These are phyloP conservation scores for Plasmodium ovale DNA, from an alignment of 169 alveolate genomes.

Conservation along the genomic window DNA sequence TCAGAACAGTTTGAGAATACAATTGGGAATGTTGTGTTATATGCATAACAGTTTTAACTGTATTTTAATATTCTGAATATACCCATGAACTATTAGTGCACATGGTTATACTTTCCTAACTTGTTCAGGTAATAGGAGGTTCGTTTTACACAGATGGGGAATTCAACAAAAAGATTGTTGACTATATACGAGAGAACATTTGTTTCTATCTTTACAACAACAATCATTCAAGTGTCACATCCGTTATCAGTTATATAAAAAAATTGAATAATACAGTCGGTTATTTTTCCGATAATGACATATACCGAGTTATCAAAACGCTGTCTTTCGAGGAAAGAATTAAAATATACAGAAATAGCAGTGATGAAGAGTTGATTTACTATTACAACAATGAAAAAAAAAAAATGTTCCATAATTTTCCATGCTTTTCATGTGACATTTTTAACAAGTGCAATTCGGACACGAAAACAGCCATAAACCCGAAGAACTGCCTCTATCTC, in stretches of 20 bases:
- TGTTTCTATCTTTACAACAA: slow-evolving; percentile 73
- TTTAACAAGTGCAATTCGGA: slow-evolving; percentile 75
- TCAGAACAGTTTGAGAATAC: background rate
- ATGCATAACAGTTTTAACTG: no score
- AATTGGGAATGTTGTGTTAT: no score
- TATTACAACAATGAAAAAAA: slow-evolving; percentile 73
- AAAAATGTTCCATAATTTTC: slow-evolving; percentile 33
- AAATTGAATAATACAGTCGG: slow-evolving; percentile 59
- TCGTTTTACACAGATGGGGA: slow-evolving; percentile 93
- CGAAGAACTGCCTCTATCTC: slow-evolving; percentile 61
- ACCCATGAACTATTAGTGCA: background rate
- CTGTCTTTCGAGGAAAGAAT: slow-evolving; percentile 52
- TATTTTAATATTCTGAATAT: background rate
- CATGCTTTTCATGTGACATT: slow-evolving; percentile 74
- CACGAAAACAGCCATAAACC: slow-evolving; percentile 59
- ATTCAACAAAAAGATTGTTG: slow-evolving; percentile 91
- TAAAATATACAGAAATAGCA: slow-evolving; percentile 47
- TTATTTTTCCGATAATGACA: slow-evolving; percentile 64
- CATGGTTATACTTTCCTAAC: background rate
- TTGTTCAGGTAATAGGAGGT: slow-evolving; percentile 90
- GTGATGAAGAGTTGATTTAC: slow-evolving; percentile 58
- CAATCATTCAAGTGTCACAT: slow-evolving; percentile 76
- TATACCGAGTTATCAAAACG: slow-evolving; percentile 70
- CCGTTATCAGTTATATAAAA: slow-evolving; percentile 76
- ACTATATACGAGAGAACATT: slow-evolving; percentile 81